Conservation (phyloP, 257 asterid genomes). For the Asclepias syriaca region DNA sequence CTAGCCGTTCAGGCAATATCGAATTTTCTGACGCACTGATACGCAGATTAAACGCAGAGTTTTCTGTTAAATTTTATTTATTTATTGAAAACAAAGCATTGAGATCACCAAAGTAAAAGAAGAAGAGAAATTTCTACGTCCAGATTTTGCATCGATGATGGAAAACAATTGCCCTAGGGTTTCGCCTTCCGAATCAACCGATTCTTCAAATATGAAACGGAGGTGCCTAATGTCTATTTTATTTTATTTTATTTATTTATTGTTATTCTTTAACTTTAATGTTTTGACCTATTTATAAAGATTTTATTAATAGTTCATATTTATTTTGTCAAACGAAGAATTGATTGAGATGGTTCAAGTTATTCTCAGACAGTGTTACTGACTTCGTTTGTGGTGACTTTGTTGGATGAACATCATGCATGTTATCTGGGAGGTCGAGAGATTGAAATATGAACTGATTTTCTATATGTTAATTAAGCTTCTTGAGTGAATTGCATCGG, state of each 20-base stretch:
- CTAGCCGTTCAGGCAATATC: neutral
- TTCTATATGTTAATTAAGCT: neutral
- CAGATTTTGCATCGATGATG: conserved; percentile 39
- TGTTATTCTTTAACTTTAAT: too few species aligned
- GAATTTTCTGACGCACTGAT: neutral
- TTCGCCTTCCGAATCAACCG: conserved; percentile 51
- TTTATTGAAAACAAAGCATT: too few species aligned
- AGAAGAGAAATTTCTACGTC: neutral
- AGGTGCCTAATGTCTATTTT: conserved; percentile 39
- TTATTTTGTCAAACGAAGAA: neutral
- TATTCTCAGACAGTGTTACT: neutral
- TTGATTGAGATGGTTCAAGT: neutral
- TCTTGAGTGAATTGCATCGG: neutral
- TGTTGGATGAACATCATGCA: neutral
- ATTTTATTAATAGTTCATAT: neutral
- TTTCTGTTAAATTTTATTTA: neutral
- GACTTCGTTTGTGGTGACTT: neutral
- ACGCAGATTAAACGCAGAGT: neutral
- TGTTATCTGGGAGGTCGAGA: neutral
- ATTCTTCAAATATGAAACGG: conserved; percentile 60
- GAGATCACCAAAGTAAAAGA: neutral
- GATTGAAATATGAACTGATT: conserved; percentile 1
- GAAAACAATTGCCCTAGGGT: conserved; percentile 63
- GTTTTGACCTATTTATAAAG: neutral
- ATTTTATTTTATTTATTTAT: too few species aligned